Percentiles rank a stretch among this genome's conserved stretches.
Evolutionary conservation across 331 rosid genomes (phyloP).

Genomic region (Spiraea crenata): DNA sequence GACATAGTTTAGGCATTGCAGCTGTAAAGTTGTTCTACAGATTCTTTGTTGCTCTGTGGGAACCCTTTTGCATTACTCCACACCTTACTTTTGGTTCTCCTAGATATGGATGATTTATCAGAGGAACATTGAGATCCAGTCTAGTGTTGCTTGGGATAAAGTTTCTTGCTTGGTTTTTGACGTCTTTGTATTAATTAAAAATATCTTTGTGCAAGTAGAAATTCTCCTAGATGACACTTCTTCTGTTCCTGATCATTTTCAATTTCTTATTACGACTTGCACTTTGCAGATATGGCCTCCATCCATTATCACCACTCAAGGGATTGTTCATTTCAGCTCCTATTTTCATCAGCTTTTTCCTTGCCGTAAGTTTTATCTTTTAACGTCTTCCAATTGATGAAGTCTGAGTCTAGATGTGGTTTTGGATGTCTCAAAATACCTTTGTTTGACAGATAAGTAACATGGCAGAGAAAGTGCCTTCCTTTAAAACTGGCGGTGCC

Average conservation of each 20-base stretch:
- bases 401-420: not conserved
- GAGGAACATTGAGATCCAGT: not conserved
- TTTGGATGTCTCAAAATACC: constrained; percentile 17
- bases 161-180: not conserved
- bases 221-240: constrained; percentile 15
- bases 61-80: not conserved
- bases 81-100: not conserved
- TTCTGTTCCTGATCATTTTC: constrained; percentile 24
- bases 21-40: not conserved
- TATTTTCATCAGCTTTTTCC: constrained; percentile 54
- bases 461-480: constrained; percentile 60
- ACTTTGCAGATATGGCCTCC: constrained; percentile 68
- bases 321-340: constrained; percentile 81
- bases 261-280: constrained; percentile 26
- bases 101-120: not conserved
- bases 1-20: not conserved
- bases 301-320: constrained; percentile 74
- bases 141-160: not conserved
- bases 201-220: not conserved
- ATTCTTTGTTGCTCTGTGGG: not conserved
- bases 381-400: constrained; percentile 9
- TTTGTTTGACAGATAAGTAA: constrained; percentile 38
- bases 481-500: constrained; percentile 75
- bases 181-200: not conserved
- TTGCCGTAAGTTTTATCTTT: constrained; percentile 42